Percentiles rank a stretch among this genome's conserved stretches.
These are phyloP conservation scores for Phytophthora foliorum DNA, from an alignment of 352 stramenopile genomes.

Conservation along the genomic window DNA sequence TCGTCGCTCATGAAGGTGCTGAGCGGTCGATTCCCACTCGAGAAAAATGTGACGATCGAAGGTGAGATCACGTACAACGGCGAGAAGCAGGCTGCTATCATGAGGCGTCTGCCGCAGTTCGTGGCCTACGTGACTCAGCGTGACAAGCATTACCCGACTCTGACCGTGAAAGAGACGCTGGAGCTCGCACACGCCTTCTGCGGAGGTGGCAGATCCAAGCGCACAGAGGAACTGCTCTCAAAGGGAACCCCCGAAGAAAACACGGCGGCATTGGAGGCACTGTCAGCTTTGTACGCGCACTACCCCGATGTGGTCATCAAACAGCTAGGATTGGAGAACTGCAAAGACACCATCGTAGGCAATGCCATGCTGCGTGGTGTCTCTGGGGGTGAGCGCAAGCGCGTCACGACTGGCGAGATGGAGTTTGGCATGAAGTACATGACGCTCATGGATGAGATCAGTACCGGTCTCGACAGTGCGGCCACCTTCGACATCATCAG, in stretches of 20 bases:
- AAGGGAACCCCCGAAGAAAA: constrained; percentile 27
- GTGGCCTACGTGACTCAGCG: constrained; percentile 52
- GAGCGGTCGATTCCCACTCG: constrained; percentile 24
- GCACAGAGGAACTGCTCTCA: constrained; percentile 17
- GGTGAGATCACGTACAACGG: constrained; percentile 37
- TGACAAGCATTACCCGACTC: constrained; percentile 89
- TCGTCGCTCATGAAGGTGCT: constrained; percentile 35
- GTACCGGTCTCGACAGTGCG: constrained; percentile 90
- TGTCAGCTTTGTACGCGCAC: constrained; percentile 27
- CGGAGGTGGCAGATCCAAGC: constrained; percentile 35
- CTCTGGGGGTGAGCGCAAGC: constrained; percentile 75
- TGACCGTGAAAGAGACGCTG: constrained; percentile 65
- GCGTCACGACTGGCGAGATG: constrained; percentile 90
- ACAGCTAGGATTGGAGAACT: constrained; percentile 58
- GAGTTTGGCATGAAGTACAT: constrained; percentile 80
- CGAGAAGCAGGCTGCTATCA: constrained; percentile 20
- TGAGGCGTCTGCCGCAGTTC: constrained; percentile 55
- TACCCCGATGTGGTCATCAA: constrained; percentile 47
- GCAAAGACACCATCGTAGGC: constrained; percentile 65
- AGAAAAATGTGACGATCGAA: constrained; percentile 34
- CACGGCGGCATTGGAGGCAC: constrained; percentile 22
- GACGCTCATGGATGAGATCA: constrained; percentile 93
- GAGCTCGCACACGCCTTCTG: constrained; percentile 55
- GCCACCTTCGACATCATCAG: constrained; percentile 53
- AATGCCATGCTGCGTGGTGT: constrained; percentile 63